phyloP scores from a whole-genome alignment of 768 basidiomycete species.

The Suillus bovinus region DNA sequence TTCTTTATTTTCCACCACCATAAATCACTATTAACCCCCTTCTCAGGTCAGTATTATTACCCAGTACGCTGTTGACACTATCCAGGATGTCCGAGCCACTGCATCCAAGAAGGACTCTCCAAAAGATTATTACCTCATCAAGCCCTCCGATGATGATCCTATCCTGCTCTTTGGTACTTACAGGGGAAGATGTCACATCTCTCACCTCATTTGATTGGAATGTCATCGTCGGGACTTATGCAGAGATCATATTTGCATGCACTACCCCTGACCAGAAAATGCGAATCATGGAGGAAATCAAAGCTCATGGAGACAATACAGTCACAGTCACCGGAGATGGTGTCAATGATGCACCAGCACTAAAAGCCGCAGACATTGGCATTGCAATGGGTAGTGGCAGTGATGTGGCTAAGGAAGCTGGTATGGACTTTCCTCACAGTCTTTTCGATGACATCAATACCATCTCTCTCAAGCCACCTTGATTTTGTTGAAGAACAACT shows the following conservation, averaged over 20 bases:
- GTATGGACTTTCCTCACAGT: constrained; percentile 32
- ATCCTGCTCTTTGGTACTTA: constrained; percentile 37
- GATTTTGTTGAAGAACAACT: constrained; percentile 50
- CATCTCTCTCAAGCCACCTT: constrained; percentile 27
- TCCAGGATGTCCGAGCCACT: constrained; percentile 19
- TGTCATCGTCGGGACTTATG: constrained; percentile 28
- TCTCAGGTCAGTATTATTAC: constrained; percentile 38
- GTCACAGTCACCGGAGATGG: constrained; percentile 53
- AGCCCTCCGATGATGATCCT: constrained; percentile 34
- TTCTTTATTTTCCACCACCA: constrained; percentile 8
- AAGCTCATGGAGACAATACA: constrained; percentile 38
- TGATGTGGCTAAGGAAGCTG: constrained; percentile 48
- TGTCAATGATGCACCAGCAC: constrained; percentile 43
- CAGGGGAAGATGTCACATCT: constrained; percentile 37
- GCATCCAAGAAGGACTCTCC: constrained; percentile 19
- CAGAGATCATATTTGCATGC: constrained; percentile 45
- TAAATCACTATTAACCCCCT: neutral
- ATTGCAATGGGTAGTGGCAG: constrained; percentile 42
- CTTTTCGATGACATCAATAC: neutral
- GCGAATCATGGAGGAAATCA: constrained; percentile 48
- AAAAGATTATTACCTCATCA: constrained; percentile 19
- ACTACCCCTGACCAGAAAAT: constrained; percentile 53
- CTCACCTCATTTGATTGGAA: constrained; percentile 36
- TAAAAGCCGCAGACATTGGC: constrained; percentile 49
- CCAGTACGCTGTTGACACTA: constrained; percentile 29